Conservation (phyloP, 2,329 filamentous ascomycete genomes). For the Neofusicoccum ribis region DNA sequence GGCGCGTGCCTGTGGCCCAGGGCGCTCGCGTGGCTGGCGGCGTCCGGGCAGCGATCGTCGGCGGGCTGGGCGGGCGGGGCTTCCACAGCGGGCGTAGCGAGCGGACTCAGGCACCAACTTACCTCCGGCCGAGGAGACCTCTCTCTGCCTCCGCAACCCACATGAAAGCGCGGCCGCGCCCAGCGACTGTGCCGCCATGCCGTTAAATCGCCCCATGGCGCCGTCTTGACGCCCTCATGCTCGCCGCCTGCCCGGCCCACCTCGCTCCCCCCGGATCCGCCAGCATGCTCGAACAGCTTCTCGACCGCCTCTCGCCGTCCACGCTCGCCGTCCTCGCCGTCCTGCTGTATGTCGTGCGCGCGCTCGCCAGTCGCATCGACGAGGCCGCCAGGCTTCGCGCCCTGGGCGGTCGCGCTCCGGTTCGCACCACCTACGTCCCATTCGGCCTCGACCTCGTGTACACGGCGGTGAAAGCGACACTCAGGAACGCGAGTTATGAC, state of each 20-base stretch:
- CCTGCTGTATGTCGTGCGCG: not conserved
- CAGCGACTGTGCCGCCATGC: not conserved
- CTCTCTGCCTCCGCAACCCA: not conserved
- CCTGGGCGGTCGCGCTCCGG: constrained; percentile 50
- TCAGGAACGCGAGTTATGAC: constrained; percentile 58
- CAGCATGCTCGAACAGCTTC: constrained; percentile 5
- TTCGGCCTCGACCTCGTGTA: constrained; percentile 65
- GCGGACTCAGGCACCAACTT: not conserved
- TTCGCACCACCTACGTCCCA: constrained; percentile 40
- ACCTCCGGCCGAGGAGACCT: not conserved
- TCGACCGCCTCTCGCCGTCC: not conserved
- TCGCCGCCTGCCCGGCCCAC: no score
- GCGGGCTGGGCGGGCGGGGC: not conserved
- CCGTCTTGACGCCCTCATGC: not conserved
- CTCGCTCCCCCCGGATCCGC: not conserved
- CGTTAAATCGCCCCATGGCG: not conserved
- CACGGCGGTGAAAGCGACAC: constrained; percentile 54
- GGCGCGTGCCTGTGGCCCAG: no score
- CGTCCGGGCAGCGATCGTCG: no score
- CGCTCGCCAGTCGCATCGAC: constrained; percentile 25
- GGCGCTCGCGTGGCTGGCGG: no score
- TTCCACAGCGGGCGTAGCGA: not conserved
- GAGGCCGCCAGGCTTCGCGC: constrained; percentile 39
- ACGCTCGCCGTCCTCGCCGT: not conserved
- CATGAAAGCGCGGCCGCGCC: not conserved